Evolutionary conservation across 306 rosid genomes (phyloP).

Genomic region (Ziziphus jujuba): DNA sequence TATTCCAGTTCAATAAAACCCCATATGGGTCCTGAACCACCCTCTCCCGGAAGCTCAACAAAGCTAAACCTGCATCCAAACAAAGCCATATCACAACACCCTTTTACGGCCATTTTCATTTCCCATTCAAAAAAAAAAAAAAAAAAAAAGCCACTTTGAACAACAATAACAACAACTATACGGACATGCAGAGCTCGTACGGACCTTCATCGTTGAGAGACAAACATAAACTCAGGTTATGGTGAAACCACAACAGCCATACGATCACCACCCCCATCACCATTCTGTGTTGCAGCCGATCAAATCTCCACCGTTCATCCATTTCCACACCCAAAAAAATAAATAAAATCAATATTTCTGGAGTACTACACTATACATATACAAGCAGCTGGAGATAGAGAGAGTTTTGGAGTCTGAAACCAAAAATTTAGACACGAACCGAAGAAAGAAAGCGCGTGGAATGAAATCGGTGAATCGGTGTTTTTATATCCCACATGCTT

Average conservation of each 20-base stretch:
- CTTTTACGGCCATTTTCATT: conserved; percentile 2
- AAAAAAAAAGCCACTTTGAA: background rate
- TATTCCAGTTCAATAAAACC: conserved; percentile 59
- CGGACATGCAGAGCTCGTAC: background rate
- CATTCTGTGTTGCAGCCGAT: conserved; percentile 29
- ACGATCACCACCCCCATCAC: conserved; percentile 21
- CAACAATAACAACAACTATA: background rate
- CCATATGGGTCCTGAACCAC: conserved; percentile 53
- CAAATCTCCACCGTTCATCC: conserved; percentile 45
- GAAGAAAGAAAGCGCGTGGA: conserved; percentile 47
- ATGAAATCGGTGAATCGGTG: conserved; percentile 21
- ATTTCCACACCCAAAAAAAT: conserved; percentile 13
- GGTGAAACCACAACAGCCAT: conserved; percentile 23
- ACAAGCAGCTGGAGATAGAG: background rate
- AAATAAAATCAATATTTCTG: conserved; percentile 2
- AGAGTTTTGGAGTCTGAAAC: conserved; percentile 8
- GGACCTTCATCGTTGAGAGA: conserved; percentile 54
- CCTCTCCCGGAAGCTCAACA: conserved; percentile 51
- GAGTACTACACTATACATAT: background rate
- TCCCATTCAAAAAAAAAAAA: background rate
- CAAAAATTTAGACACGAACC: conserved; percentile 7
- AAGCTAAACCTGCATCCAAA: conserved; percentile 58
- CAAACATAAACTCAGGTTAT: conserved; percentile 32
- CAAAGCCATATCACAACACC: background rate
- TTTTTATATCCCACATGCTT: background rate